Evolutionary conservation across 305 asterid genomes (phyloP), one percentile per base, ranked within the genome.

Genomic region (Stenogyne calaminthoides): DNA sequence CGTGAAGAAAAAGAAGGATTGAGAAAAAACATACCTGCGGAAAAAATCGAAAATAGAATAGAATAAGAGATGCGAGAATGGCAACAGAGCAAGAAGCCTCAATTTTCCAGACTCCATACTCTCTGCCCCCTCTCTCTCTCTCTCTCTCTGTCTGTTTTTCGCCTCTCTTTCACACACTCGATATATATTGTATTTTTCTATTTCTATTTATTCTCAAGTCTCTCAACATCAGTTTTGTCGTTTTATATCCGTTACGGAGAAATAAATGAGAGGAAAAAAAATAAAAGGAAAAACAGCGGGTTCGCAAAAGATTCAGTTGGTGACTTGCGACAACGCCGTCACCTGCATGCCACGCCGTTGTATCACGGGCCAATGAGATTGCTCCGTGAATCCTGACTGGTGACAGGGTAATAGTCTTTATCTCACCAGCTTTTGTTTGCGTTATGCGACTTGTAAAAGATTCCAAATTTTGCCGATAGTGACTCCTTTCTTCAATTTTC

Each of bases 21-120:
- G 8, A 55, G 64, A 67, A 54, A 55, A 63, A 70, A 29, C 75
- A 75, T 79, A 92, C 99, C 99, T 84, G 89, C 2, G 87, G 80
- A 20, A 78, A 77, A 67, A 81, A 68, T 92, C 89, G 74, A n/a
- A 86, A 83, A 69, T 70, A 84, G 76, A 80, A 86, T 20, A 84
- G 80, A 62, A 85, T 18, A 62, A 88, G 80, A 78, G 93, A 89
- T 39, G 81, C 84, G 64, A 92, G 86, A 75, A 90, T 64, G 98
- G 99, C 72, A 92, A 72, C 73, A 88, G 79, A 76, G 95, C 90
- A 36, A 85, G 56, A 78, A 88, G 47, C 74, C 75, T 77, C 87
- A 80, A 81, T 78, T 85, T 85, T 72, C 82, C 81, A 47, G 87
- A 78, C 75, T 82, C 84, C 98, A 91, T 88, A 19, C 22, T 70